These are phyloP conservation scores for Phenoliferia sp. DNA, from an alignment of 1,284 basidiomycete species.

Conservation along the genomic window DNA sequence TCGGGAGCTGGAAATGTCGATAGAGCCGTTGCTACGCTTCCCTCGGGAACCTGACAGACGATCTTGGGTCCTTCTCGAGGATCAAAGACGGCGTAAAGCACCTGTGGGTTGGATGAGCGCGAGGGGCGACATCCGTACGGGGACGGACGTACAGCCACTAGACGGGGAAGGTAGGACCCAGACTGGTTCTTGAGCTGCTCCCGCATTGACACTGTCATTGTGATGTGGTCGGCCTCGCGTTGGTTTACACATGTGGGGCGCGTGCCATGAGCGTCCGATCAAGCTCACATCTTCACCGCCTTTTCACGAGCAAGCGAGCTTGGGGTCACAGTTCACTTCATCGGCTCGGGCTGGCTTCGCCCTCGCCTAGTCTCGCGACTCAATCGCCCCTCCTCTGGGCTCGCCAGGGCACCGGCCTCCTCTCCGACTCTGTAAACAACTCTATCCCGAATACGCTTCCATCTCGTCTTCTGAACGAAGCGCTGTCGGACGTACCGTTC, in stretches of 20 bases:
- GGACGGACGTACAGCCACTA: slow-evolving; percentile 1
- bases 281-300: too few relatives aligned
- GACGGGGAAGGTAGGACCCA: slow-evolving; percentile 12
- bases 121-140: background rate
- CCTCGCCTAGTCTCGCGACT: slow-evolving; percentile 12
- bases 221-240: too few relatives aligned
- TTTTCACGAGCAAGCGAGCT: too few relatives aligned
- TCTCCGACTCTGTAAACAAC: background rate
- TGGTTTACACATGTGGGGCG: too few relatives aligned
- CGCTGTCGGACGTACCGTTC: slow-evolving; percentile 19
- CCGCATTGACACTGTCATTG: slow-evolving; percentile 8
- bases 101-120: background rate
- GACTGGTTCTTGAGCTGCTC: slow-evolving; percentile 18
- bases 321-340: too few relatives aligned
- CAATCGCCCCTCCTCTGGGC: slow-evolving; percentile 17
- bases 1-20: slow-evolving; percentile 24
- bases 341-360: slow-evolving; percentile 18
- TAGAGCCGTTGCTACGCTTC: slow-evolving; percentile 52
- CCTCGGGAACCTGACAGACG: slow-evolving; percentile 84
- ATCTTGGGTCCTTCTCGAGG: slow-evolving; percentile 74
- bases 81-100: slow-evolving; percentile 81
- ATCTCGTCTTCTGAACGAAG: background rate
- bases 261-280: too few relatives aligned
- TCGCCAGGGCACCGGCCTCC: slow-evolving; percentile 4
- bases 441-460: background rate